These are phyloP conservation scores for Aspergillus mulundensis DNA, from an alignment of 495 filamentous ascomycete species.

Conservation along the genomic window DNA sequence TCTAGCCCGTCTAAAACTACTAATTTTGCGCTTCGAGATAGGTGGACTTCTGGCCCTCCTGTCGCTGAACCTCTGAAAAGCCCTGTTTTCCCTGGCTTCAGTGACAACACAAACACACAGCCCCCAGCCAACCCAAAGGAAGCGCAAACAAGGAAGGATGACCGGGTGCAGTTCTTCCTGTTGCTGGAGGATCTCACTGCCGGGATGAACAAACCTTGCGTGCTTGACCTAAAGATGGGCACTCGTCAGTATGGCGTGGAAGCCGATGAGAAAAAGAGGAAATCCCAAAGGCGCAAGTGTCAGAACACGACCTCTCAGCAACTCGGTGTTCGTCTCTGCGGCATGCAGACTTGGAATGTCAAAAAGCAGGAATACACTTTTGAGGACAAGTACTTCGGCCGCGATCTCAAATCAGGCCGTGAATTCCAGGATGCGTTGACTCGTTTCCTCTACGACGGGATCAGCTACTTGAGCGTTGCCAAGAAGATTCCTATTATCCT, in stretches of 20 bases:
- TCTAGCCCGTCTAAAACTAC: conserved; percentile 6
- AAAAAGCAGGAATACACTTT: conserved; percentile 79
- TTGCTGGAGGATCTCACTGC: conserved; percentile 95
- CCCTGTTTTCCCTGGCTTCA: background rate
- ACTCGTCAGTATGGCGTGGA: conserved; percentile 98
- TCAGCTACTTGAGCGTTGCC: conserved; percentile 68
- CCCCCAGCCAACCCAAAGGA: conserved; percentile 72
- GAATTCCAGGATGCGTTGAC: conserved; percentile 89
- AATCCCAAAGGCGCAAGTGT: conserved; percentile 89
- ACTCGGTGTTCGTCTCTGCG: conserved; percentile 89
- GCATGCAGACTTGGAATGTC: conserved; percentile 93
- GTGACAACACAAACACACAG: conserved; percentile 21
- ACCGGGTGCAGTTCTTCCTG: conserved; percentile 86
- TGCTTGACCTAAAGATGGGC: conserved; percentile 98
- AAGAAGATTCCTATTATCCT: conserved; percentile 84
- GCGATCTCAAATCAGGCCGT: conserved; percentile 78
- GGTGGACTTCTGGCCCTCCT: background rate
- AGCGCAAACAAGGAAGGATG: conserved; percentile 64
- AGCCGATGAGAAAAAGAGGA: conserved; percentile 83
- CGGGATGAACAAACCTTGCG: conserved; percentile 93
- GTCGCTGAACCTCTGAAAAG: background rate
- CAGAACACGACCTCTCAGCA: conserved; percentile 86
- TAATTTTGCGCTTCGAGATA: conserved; percentile 1
- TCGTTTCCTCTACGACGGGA: conserved; percentile 88
- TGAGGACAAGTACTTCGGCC: conserved; percentile 95